Evolutionary conservation across 345 rosid species (phyloP), one percentile per base, ranked within the genome.

Genomic region (Nephelium lappaceum): DNA sequence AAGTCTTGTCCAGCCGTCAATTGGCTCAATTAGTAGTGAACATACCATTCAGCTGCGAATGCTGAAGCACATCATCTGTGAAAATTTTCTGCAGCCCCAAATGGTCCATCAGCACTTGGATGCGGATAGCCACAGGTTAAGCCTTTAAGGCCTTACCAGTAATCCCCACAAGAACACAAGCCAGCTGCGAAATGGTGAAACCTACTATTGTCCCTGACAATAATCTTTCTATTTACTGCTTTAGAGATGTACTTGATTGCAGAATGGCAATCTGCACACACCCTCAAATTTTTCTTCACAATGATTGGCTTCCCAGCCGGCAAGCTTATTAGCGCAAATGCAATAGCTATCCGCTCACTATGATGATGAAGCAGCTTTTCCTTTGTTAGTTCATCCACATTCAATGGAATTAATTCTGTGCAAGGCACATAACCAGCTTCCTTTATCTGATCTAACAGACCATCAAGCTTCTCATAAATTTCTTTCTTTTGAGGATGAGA

Each of bases 161-260:
- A 36, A 66, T 66, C 69, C 41, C 69, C 45, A 66, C 69, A 66
- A 18, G 69, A 66, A 68, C 72, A 68, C 19, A 11, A 41, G n/a
- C 72, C 72, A 42, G n/a, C 72, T 1, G 18, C 72, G 10, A 68
- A 68, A 68, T 68, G 72, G 72, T 68, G 72, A 68, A 68, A 68
- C 53, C 72, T 68, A 12, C 72, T 68, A 11, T 42, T 68, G 43
- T 68, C 72, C 72, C 72, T 68, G 72, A 68, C 72, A 42, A 68
- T 68, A 42, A 68, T 68, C 27, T 42, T 68, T 43, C 72, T 68
- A 11, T 24, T 47, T 9, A 11, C 51, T 19, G 41, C 72, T 47
- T 68, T 68, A 43, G 72, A 41, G 72, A 68, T 68, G 72, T 68
- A 68, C 53, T 68, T 68, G 53, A 68, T 68, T 11, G 72, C 72